phyloP scores from a whole-genome alignment of 2,329 filamentous ascomycete species.

The Xylaria sp. region DNA sequence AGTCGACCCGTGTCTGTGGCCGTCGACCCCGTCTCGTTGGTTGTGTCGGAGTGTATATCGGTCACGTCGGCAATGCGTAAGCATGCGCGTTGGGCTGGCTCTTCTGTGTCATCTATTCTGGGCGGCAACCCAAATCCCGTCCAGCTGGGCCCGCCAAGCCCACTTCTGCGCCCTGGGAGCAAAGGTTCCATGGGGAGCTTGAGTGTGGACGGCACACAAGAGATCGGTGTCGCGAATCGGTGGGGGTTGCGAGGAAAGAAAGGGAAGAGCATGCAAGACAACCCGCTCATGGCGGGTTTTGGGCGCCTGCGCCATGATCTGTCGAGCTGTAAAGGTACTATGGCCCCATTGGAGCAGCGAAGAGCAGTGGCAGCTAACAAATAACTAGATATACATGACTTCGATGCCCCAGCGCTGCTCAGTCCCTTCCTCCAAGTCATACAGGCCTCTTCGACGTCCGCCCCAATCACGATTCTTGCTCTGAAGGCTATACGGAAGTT shows the following conservation, averaged over 20 bases:
- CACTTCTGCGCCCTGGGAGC: slow-evolving; percentile 54
- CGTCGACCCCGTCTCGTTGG: slow-evolving; percentile 88
- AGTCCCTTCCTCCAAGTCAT: slow-evolving; percentile 97
- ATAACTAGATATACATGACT: slow-evolving; percentile 78
- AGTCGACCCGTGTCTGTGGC: slow-evolving; percentile 78
- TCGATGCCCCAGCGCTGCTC: slow-evolving; percentile 89
- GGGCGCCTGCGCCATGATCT: slow-evolving; percentile 88
- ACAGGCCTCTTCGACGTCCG: slow-evolving; percentile 93
- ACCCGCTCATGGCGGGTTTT: slow-evolving; percentile 95
- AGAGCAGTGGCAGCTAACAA: slow-evolving; percentile 43
- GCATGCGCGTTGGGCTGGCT: slow-evolving; percentile 94
- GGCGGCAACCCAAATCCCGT: slow-evolving; percentile 75
- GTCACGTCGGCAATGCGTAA: slow-evolving; percentile 99
- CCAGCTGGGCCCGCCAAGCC: slow-evolving; percentile 61
- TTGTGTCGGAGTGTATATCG: slow-evolving; percentile 98
- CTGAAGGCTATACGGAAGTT: slow-evolving; percentile 96
- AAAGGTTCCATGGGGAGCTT: slow-evolving; percentile 53
- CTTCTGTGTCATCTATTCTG: slow-evolving; percentile 93
- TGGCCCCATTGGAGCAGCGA: not conserved
- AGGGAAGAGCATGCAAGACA: slow-evolving; percentile 96
- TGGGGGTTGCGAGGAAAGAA: slow-evolving; percentile 96
- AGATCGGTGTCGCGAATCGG: slow-evolving; percentile 76
- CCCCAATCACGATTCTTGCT: slow-evolving; percentile 93
- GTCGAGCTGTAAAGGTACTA: slow-evolving; percentile 80
- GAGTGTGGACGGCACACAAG: slow-evolving; percentile 58